A percentile compares a stretch with the other conserved stretches of the same genome.
Evolutionary conservation across 2,329 filamentous ascomycete genomes (phyloP).

Genomic region (Ophiostoma pallidulum): DNA sequence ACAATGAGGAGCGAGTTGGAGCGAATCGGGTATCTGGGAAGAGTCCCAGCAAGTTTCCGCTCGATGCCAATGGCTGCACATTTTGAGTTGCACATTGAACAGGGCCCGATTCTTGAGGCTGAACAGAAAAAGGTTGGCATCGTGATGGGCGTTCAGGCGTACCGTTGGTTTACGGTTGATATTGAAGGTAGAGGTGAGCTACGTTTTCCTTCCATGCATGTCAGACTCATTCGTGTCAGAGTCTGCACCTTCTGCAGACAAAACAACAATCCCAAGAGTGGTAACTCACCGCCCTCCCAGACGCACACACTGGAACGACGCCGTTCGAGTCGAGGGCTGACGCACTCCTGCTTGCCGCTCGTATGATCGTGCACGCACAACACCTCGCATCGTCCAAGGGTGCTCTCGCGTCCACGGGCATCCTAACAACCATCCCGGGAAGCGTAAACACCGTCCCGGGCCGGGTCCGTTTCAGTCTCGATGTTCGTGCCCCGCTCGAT

Average conservation of each 20-base stretch:
- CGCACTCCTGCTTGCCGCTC: conserved; percentile 36
- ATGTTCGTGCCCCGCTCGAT: conserved; percentile 52
- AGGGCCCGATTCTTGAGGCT: conserved; percentile 64
- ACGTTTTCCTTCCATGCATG: background rate
- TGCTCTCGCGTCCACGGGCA: conserved; percentile 60
- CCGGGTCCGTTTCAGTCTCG: conserved; percentile 56
- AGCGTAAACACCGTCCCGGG: conserved; percentile 67
- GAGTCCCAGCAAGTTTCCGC: conserved; percentile 44
- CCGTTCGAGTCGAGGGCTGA: conserved; percentile 30
- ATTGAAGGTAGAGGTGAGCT: conserved; percentile 44
- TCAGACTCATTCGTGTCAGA: background rate
- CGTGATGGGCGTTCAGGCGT: conserved; percentile 65
- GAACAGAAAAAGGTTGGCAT: conserved; percentile 56
- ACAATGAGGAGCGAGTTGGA: conserved; percentile 61
- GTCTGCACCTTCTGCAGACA: no score
- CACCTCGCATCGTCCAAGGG: conserved; percentile 49
- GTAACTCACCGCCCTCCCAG: conserved; percentile 25
- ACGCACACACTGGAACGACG: conserved; percentile 68
- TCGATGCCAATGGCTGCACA: conserved; percentile 61
- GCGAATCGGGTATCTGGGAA: conserved; percentile 61
- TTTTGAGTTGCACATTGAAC: conserved; percentile 79
- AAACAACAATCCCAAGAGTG: no score
- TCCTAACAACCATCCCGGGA: conserved; percentile 54
- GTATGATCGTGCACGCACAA: conserved; percentile 58
- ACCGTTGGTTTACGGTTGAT: conserved; percentile 61